Evolutionary conservation across 805 yeast genomes (phyloP).

Genomic region (Blastobotrys terrestris): DNA sequence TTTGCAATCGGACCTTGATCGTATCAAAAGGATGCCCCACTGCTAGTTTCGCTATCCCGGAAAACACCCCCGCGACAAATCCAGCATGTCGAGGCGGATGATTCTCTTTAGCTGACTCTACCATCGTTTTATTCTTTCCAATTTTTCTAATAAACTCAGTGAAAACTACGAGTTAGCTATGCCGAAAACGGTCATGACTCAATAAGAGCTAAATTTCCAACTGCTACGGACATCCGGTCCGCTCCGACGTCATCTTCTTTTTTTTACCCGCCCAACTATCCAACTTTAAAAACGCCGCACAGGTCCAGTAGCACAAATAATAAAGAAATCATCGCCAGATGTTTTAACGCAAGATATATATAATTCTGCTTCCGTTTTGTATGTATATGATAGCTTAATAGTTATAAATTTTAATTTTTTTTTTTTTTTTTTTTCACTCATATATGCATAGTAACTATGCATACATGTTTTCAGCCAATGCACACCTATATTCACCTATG

Average conservation of each 20-base stretch:
- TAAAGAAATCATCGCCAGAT: too few relatives aligned
- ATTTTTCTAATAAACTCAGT: neutral
- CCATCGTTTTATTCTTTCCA: neutral
- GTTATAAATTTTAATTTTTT: too few relatives aligned
- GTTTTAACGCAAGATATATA: too few relatives aligned
- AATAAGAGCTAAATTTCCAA: neutral
- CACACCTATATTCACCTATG: too few relatives aligned
- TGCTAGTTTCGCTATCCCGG: conserved; percentile 79
- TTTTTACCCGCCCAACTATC: neutral
- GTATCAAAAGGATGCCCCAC: conserved; percentile 96
- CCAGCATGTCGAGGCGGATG: conserved; percentile 39
- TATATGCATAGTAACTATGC: too few relatives aligned
- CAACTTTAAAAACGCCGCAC: too few relatives aligned
- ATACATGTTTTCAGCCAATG: too few relatives aligned
- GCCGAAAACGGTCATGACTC: conserved; percentile 1
- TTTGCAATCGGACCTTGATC: conserved; percentile 78
- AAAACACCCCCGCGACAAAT: conserved; percentile 81
- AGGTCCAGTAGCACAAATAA: too few relatives aligned
- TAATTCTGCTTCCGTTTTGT: too few relatives aligned
- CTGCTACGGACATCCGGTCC: neutral
- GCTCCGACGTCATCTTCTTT: neutral
- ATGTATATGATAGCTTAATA: too few relatives aligned
- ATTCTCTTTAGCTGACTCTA: neutral
- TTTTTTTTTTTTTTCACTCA: too few relatives aligned
- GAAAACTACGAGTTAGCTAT: neutral